These are phyloP conservation scores for Mycena rosella DNA, from an alignment of 768 basidiomycete genomes.

Conservation along the genomic window DNA sequence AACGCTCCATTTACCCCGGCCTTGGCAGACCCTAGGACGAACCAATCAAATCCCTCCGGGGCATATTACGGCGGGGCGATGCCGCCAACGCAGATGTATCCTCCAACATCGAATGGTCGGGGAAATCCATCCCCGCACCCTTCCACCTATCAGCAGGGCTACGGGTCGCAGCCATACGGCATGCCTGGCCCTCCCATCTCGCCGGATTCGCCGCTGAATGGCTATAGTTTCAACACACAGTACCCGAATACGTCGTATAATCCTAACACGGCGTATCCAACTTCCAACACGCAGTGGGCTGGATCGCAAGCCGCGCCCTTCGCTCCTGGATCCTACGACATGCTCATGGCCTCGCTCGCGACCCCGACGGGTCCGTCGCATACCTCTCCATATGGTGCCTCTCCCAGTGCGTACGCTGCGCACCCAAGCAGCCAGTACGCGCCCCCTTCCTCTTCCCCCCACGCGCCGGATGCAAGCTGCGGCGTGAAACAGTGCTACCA, in stretches of 20 bases:
- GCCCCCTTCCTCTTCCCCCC: not conserved
- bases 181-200: slow-evolving; percentile 7
- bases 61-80: not conserved
- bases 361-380: too few relatives aligned
- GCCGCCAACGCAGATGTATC: not conserved
- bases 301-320: too few relatives aligned
- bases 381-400: not conserved
- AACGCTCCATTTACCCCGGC: not conserved
- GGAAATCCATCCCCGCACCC: not conserved
- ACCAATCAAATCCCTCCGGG: not conserved
- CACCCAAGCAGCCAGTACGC: not conserved
- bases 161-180: not conserved
- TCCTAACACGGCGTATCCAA: too few relatives aligned
- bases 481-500: slow-evolving; percentile 3
- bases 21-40: not conserved
- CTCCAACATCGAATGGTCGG: not conserved
- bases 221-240: not conserved
- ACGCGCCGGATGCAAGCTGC: not conserved
- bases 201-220: not conserved
- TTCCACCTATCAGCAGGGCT: not conserved
- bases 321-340: not conserved
- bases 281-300: too few relatives aligned
- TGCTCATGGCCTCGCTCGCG: not conserved
- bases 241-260: not conserved
- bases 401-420: too few relatives aligned